These are phyloP conservation scores for Pichia kudriavzevii DNA, from an alignment of 1,139 yeast species.

Conservation along the genomic window DNA sequence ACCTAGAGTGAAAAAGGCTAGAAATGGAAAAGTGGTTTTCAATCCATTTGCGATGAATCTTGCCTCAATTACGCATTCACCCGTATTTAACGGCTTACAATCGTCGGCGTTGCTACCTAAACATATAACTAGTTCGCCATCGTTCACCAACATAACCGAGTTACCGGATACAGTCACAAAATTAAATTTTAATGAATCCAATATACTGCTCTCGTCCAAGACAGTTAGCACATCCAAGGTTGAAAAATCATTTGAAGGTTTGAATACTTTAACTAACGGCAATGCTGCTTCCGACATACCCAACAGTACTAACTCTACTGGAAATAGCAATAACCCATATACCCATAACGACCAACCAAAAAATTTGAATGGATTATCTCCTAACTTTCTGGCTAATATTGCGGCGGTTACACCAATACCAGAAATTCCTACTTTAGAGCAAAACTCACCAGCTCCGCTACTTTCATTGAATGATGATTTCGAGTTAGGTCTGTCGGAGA, in stretches of 20 bases:
- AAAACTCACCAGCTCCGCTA: neutral
- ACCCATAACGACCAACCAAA: neutral
- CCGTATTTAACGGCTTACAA: constrained; percentile 1
- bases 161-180: neutral
- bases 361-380: neutral
- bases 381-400: neutral
- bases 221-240: no score
- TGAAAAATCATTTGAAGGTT: constrained; percentile 4
- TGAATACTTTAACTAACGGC: no score
- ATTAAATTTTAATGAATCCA: neutral
- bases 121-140: neutral
- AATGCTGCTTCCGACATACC: no score
- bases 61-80: constrained; percentile 2
- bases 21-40: constrained; percentile 18
- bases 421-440: constrained; percentile 1
- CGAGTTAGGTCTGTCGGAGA: constrained; percentile 11
- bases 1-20: constrained; percentile 3
- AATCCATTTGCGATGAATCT: constrained; percentile 23
- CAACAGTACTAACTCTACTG: no score
- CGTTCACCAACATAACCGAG: neutral
- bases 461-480: constrained; percentile 7
- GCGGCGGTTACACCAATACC: neutral
- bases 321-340: no score
- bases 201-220: no score
- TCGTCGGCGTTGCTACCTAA: neutral